These are phyloP conservation scores for Aspergillus candidus DNA, from an alignment of 2,329 filamentous ascomycete genomes.

Conservation along the genomic window DNA sequence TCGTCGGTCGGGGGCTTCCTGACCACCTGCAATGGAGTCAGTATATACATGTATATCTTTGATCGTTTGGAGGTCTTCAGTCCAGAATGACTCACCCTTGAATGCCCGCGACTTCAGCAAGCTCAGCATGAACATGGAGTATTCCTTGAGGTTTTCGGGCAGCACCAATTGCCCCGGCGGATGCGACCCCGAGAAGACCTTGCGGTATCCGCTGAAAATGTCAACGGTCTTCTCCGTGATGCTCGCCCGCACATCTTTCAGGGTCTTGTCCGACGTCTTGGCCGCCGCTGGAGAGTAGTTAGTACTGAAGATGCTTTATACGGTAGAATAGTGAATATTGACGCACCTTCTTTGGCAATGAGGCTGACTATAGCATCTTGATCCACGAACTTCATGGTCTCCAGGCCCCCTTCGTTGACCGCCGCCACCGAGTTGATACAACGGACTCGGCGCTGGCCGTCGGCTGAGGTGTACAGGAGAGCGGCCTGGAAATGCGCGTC, in stretches of 20 bases:
- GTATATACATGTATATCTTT: conserved; percentile 1
- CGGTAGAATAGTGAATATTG: background rate
- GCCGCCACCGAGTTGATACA: conserved; percentile 92
- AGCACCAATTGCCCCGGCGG: conserved; percentile 90
- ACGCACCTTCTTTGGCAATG: conserved; percentile 72
- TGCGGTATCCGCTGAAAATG: conserved; percentile 84
- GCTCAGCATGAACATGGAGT: conserved; percentile 90
- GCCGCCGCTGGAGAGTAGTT: conserved; percentile 55
- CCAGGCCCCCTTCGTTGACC: conserved; percentile 76
- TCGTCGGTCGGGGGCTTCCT: conserved; percentile 82
- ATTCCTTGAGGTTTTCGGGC: conserved; percentile 92
- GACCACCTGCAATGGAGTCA: conserved; percentile 52
- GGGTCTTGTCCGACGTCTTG: conserved; percentile 67
- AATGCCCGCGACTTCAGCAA: conserved; percentile 86
- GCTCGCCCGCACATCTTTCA: conserved; percentile 79
- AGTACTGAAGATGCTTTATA: conserved; percentile 11
- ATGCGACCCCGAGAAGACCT: conserved; percentile 80
- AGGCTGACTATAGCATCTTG: conserved; percentile 87
- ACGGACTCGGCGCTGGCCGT: conserved; percentile 79
- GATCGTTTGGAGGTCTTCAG: background rate
- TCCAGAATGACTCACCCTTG: conserved; percentile 51
- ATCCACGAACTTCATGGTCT: conserved; percentile 86
- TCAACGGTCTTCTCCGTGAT: conserved; percentile 91
- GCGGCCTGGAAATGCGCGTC: conserved; percentile 98
- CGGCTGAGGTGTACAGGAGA: conserved; percentile 85